These are phyloP conservation scores for Lolium rigidum DNA, from an alignment of 176 grass and related monocot species.

Conservation along the genomic window DNA sequence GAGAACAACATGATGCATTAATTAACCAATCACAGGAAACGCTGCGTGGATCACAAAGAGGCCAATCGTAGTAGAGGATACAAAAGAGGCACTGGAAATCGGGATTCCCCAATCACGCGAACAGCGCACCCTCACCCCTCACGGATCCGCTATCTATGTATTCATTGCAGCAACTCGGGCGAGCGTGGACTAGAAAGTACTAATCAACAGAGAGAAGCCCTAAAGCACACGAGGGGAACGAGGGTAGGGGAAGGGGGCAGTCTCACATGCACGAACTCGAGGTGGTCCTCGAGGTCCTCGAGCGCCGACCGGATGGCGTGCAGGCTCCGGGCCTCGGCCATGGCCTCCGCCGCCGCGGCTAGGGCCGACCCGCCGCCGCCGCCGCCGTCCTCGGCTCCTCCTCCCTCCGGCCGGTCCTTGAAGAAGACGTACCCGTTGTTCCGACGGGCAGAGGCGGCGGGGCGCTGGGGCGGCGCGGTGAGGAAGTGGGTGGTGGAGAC, in stretches of 20 bases:
- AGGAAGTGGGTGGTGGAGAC: constrained; percentile 57
- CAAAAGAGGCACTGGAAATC: background rate
- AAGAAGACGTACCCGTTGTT: constrained; percentile 67
- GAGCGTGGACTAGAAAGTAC: background rate
- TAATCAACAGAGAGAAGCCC: constrained; percentile 33
- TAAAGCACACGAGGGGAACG: background rate
- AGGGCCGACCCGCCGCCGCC: background rate
- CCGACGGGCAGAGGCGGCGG: background rate
- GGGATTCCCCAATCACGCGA: constrained; percentile 28
- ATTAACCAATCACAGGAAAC: background rate
- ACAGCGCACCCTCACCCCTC: background rate
- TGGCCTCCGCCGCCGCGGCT: constrained; percentile 46
- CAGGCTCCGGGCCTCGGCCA: constrained; percentile 82
- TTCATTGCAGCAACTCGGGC: background rate
- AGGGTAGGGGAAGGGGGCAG: background rate
- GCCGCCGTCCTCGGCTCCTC: background rate
- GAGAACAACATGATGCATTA: constrained; percentile 16
- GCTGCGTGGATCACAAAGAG: background rate
- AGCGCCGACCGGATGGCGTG: constrained; percentile 82
- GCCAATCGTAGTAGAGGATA: background rate
- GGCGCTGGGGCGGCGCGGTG: background rate
- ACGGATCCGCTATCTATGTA: background rate
- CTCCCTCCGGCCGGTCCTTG: constrained; percentile 36
- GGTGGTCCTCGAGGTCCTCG: constrained; percentile 90
- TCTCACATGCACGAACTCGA: constrained; percentile 90